These are phyloP conservation scores for Hypoxylon rickii DNA, from an alignment of 495 filamentous ascomycete genomes.

Conservation along the genomic window DNA sequence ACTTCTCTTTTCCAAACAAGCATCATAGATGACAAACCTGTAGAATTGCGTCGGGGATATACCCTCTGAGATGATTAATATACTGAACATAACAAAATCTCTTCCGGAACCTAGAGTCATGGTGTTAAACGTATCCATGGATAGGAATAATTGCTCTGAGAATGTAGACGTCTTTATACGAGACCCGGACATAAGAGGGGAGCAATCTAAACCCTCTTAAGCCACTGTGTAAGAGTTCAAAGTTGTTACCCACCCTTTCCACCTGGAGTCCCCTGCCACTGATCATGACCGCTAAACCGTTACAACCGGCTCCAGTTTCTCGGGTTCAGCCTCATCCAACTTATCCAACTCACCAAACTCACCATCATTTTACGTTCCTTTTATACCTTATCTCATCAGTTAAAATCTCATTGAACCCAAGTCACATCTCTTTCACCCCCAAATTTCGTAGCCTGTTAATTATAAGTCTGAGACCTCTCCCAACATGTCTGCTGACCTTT, in stretches of 20 bases:
- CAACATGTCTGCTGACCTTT: constrained; percentile 75
- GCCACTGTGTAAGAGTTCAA: not conserved
- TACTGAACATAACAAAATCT: too few species aligned
- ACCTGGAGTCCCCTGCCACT: not conserved
- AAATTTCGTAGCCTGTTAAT: not conserved
- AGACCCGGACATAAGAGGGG: too few species aligned
- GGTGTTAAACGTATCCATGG: too few species aligned
- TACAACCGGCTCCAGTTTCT: not conserved
- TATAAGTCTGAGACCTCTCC: not conserved
- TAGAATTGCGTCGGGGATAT: too few species aligned
- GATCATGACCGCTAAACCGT: not conserved
- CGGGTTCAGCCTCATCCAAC: constrained; percentile 13
- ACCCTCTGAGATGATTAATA: too few species aligned
- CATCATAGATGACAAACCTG: too few species aligned
- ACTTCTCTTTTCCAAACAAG: too few species aligned
- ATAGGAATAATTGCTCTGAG: too few species aligned
- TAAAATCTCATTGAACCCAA: not conserved
- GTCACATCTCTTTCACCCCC: not conserved
- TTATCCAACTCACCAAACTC: not conserved
- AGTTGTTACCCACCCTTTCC: not conserved
- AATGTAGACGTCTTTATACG: too few species aligned
- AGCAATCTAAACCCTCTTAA: not conserved
- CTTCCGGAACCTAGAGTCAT: too few species aligned
- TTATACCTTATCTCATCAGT: not conserved
- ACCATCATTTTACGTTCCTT: not conserved